Evolutionary conservation across 2,329 filamentous ascomycete genomes (phyloP).

Genomic region (Colletotrichum agaves): DNA sequence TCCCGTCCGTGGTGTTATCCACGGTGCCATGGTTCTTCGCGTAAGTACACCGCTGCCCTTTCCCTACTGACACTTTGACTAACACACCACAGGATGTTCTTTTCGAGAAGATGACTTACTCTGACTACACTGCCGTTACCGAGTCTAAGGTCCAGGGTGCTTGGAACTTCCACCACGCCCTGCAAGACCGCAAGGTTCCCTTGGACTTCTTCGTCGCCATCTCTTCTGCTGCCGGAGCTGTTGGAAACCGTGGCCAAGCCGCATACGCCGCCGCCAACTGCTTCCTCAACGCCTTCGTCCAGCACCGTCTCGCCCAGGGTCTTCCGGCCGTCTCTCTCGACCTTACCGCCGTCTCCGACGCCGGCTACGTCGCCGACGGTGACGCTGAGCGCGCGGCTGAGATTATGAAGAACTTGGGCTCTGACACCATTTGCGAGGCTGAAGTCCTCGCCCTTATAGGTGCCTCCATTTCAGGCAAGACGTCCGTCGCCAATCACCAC

Average conservation of each 20-base stretch:
- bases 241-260: slow-evolving; percentile 63
- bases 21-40: slow-evolving; percentile 57
- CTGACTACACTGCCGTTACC: slow-evolving; percentile 59
- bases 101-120: slow-evolving; percentile 63
- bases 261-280: slow-evolving; percentile 64
- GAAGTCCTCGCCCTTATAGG: slow-evolving; percentile 66
- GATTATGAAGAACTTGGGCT: slow-evolving; percentile 60
- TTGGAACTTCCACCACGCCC: slow-evolving; percentile 63
- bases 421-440: slow-evolving; percentile 60
- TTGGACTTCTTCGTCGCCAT: slow-evolving; percentile 66
- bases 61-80: not conserved
- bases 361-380: slow-evolving; percentile 62
- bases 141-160: slow-evolving; percentile 63
- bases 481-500: slow-evolving; percentile 57
- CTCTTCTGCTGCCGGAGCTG: slow-evolving; percentile 63
- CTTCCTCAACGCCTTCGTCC: slow-evolving; percentile 56
- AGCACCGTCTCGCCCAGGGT: slow-evolving; percentile 52
- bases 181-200: slow-evolving; percentile 44
- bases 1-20: slow-evolving; percentile 56
- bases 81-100: slow-evolving; percentile 53
- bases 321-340: slow-evolving; percentile 61
- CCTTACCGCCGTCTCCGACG: slow-evolving; percentile 62
- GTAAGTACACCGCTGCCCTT: not conserved
- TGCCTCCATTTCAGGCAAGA: slow-evolving; percentile 59
- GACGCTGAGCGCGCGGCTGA: slow-evolving; percentile 53